These are phyloP conservation scores for Apophysomyces trapeziformis DNA, from an alignment of 371 early-diverging fungal genomes.

Conservation along the genomic window DNA sequence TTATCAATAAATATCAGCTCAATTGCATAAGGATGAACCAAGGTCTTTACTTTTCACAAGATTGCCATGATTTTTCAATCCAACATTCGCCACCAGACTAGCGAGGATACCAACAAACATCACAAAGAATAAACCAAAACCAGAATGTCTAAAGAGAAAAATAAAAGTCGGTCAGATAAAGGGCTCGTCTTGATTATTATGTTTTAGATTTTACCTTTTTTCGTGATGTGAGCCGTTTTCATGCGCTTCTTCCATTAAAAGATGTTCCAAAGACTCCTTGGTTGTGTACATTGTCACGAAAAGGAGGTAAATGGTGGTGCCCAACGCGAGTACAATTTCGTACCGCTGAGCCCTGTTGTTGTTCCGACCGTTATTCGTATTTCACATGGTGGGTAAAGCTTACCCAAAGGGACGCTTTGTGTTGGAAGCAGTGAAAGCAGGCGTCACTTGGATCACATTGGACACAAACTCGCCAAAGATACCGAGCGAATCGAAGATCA, in stretches of 20 bases:
- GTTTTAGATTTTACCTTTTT: constrained; percentile 1
- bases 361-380: neutral
- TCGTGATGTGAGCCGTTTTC: constrained; percentile 28
- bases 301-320: constrained; percentile 52
- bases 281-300: constrained; percentile 62
- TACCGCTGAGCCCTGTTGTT: constrained; percentile 48
- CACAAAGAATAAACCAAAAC: constrained; percentile 22
- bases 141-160: constrained; percentile 15
- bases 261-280: constrained; percentile 60
- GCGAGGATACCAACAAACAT: constrained; percentile 28
- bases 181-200: too few relatives aligned
- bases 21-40: neutral
- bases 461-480: constrained; percentile 42
- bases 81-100: constrained; percentile 40
- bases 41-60: constrained; percentile 39
- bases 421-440: constrained; percentile 38
- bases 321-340: constrained; percentile 54
- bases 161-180: too few relatives aligned
- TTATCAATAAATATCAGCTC: neutral
- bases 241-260: constrained; percentile 48
- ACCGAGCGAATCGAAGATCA: constrained; percentile 28
- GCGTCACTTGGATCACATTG: constrained; percentile 45
- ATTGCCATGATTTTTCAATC: constrained; percentile 49
- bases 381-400: neutral
- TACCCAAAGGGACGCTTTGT: constrained; percentile 61